Base-by-base conservation (phyloP, 2,329 filamentous ascomycete species). In the Plectosphaerella cucumerina region DNA sequence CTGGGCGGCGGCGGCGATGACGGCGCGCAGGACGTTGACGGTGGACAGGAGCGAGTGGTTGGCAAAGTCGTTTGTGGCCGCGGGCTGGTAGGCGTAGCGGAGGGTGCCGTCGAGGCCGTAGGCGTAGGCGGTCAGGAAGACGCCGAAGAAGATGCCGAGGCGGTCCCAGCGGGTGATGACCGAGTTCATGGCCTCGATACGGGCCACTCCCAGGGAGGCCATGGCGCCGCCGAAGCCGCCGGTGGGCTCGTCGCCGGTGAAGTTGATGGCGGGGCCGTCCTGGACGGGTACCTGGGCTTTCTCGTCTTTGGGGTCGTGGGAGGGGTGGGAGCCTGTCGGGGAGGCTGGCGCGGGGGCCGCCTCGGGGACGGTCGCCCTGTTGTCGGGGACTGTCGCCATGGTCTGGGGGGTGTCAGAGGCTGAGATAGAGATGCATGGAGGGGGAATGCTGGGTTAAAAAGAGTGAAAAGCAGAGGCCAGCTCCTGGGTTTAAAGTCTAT, bases 41-140 rank as follows among this genome's bases (percentile, higher is more conserved):
- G 81, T 81, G 2, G 81, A 71, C 5, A 81, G 66, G 20, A 83
- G 69, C 22, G 80, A 82, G 62, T 86, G 82, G 6, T 67, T 53
- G 3, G 60, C 59, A 55, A 77, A 82, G 1, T 64, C 70, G 1
- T 71, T 69, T 0, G 81, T 81, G 1, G 82, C 83, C 47, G 69
- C 63, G 6, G 81, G 72, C 70, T 82, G 80, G 62, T 79, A 82
- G 6, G 74, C 71, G 55, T 73, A 76, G 14, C 82, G 74, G 42
- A 85, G 70, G 1, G 71, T 78, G 21, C 78, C 78, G 55, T 85
- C 82, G 20, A 86, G 70, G 2, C 80, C 78, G 61, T 86, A 87
- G 33, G 76, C 80, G 62, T 85, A 87, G 11, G 82, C 78, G 49
- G 86, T 68, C 31, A 87, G 62, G 62, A 87, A 86, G 55, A 86